These are phyloP conservation scores for Mollisiaceae sp. DNA, from an alignment of 2,329 filamentous ascomycete species.

Conservation along the genomic window DNA sequence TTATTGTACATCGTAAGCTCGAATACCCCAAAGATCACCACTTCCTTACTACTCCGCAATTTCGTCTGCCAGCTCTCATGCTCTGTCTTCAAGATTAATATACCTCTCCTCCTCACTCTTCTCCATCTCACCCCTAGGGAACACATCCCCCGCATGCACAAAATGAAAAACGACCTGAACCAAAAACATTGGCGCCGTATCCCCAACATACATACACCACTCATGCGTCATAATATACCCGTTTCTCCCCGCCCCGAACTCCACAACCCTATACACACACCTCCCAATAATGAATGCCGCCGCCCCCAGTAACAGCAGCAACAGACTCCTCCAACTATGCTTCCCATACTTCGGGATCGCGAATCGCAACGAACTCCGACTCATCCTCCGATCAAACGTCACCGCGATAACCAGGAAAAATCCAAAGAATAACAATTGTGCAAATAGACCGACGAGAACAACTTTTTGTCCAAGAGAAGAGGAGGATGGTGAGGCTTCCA, in stretches of 20 bases:
- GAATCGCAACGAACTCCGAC: slow-evolving; percentile 8
- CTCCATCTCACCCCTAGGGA: not conserved
- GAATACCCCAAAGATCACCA: not conserved
- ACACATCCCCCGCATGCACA: slow-evolving; percentile 20
- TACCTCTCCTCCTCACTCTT: slow-evolving; percentile 6
- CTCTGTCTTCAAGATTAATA: not conserved
- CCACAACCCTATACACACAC: slow-evolving; percentile 40
- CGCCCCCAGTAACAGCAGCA: slow-evolving; percentile 47
- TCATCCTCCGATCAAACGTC: slow-evolving; percentile 49
- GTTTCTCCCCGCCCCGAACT: slow-evolving; percentile 2
- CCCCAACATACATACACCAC: slow-evolving; percentile 16
- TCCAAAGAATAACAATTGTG: slow-evolving; percentile 55
- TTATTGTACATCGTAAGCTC: not conserved
- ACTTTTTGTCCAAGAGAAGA: slow-evolving; percentile 45
- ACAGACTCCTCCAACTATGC: slow-evolving; percentile 42
- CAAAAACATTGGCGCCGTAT: slow-evolving; percentile 19
- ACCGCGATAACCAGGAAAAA: slow-evolving; percentile 52
- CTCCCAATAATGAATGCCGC: slow-evolving; percentile 51
- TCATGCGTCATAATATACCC: slow-evolving; percentile 18
- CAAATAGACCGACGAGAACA: slow-evolving; percentile 51
- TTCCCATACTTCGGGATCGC: slow-evolving; percentile 22
- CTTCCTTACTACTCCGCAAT: not conserved
- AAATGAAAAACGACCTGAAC: slow-evolving; percentile 19
- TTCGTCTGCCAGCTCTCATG: not conserved
- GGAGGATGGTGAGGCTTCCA: slow-evolving; percentile 23